Base-by-base conservation (phyloP, 208 protist species). In the Trypanosoma caninum region DNA sequence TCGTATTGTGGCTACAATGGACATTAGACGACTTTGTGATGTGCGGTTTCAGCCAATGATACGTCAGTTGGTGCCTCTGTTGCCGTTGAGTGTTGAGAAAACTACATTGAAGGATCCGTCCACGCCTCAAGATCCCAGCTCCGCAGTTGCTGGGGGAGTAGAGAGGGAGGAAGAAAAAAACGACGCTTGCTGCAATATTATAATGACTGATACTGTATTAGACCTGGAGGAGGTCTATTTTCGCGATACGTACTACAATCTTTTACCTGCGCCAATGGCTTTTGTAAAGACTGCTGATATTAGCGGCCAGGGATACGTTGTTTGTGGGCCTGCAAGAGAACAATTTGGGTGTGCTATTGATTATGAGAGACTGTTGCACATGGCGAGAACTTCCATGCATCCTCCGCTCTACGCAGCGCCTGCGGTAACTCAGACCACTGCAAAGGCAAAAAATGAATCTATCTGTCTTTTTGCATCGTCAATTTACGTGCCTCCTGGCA, bases 181-280 rank as follows among this genome's bases (percentile, higher is more conserved):
- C 25, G 13, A 22, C 27, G 20, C 30, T 9, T 16, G 9, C 23
- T 57, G 2, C 22, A 22, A 30, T 50, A 23, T 48, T 23, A 37
- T 25, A 14, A 11, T 20, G 6, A 13, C 28, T 34, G 59, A 56
- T 41, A 25, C 5, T 51, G n/a, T 65, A 16, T 41, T 84, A 46
- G 60, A 76, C 2, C 52, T 72, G 22, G 71, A 72, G 22, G 38
- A 69, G 8, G 52, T 80, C 20, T 89, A 84, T 37, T 83, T 80
- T 41, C 82, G 82, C 6, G 82, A 89, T 34, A 37, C 25, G 7
- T 52, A 66, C 38, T 80, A 78, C 62, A 54, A 89, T 47, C 59
- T 89, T 18, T 67, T 66, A 52, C 44, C 61, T n/a, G 35, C 65
- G 3, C 64, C 70, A 16, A 42, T 45, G 10, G 18, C 30, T 35